Evolutionary conservation across 179 eudicot species (phyloP), one percentile per base, ranked within the genome.

Genomic region (Nepenthes alata): DNA sequence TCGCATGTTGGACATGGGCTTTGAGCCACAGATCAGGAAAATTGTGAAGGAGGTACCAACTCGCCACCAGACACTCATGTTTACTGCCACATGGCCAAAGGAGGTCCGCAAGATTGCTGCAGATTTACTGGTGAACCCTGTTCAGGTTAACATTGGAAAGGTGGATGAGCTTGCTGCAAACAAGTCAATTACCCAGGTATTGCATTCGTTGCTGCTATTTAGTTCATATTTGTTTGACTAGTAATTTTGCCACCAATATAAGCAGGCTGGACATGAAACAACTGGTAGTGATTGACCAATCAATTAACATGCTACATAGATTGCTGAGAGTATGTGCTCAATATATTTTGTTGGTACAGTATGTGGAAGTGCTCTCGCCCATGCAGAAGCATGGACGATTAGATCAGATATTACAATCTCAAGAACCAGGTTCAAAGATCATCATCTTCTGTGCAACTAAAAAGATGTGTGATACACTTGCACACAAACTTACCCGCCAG

Each of bases 1-100:
- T 65, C 89, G 99, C 56, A 94, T 94, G 99, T 79, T 94, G 65
- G 99, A 94, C 74, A 94, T 94, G 99, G 99, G 99, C 3, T 94
- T 94, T 69, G 99, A 94, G 75, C 99, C 99, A 15, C 99, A 94
- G 65, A 90, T 94, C 37, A 81, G 99, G 64, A 94, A 94, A 67
- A 87, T 94, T 69, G 94, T 94, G 82, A 90, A 90, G 64, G 89
- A 83, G 72, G 76, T 94, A 39, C 94, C 99, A 35, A 41, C 80
- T 67, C 85, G 81, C 13, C 85, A 97, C 35, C 98, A 93, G 67
- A 93, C 98, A 37, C 89, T 89, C 50, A 89, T 93, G 98, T 93
- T 78, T 77, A 93, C 98, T 34, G 98, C 96, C 60, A 91, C 98
- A 38, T 91, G 98, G 98, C 98, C 98, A 11, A 89, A 91, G 69